Evolutionary conservation across 179 eudicot species (phyloP).

Genomic region (Patellifolia procumbens): DNA sequence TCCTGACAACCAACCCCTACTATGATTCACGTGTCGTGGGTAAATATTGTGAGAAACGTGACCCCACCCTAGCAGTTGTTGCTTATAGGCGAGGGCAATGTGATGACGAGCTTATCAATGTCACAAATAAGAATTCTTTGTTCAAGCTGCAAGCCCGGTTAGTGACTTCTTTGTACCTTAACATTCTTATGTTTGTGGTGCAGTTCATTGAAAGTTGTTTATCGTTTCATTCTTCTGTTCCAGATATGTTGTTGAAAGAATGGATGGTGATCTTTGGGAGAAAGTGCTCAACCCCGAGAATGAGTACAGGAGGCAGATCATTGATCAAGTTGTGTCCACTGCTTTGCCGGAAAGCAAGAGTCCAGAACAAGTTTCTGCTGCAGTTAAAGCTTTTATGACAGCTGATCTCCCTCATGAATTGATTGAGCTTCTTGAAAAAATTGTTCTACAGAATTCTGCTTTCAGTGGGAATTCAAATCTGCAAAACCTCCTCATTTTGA

Average conservation of each 20-base stretch:
- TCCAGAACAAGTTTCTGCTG: conserved; percentile 94
- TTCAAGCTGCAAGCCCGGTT: conserved; percentile 91
- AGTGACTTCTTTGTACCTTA: conserved; percentile 19
- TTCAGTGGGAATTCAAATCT: conserved; percentile 90
- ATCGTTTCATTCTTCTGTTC: conserved; percentile 7
- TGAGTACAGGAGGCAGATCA: conserved; percentile 81
- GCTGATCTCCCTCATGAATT: conserved; percentile 93
- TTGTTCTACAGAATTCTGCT: conserved; percentile 92
- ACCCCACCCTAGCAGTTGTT: conserved; percentile 93
- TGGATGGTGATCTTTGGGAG: conserved; percentile 93
- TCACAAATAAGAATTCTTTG: conserved; percentile 85
- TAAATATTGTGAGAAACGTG: conserved; percentile 94
- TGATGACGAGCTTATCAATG: conserved; percentile 91
- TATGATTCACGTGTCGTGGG: conserved; percentile 97
- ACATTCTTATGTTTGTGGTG: neutral
- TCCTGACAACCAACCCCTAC: conserved; percentile 88
- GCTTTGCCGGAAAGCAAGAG: conserved; percentile 97
- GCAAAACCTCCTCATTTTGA: conserved; percentile 83
- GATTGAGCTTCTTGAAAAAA: conserved; percentile 88
- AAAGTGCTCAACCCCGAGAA: conserved; percentile 84
- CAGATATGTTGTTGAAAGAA: conserved; percentile 91
- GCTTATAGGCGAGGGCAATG: conserved; percentile 94
- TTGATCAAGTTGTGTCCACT: conserved; percentile 93
- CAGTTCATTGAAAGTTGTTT: conserved; percentile 13
- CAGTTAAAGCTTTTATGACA: conserved; percentile 93